Evolutionary conservation across 2,329 filamentous ascomycete genomes (phyloP), one percentile per base, ranked within the genome.

Genomic region (Cladophialophora carrionii): DNA sequence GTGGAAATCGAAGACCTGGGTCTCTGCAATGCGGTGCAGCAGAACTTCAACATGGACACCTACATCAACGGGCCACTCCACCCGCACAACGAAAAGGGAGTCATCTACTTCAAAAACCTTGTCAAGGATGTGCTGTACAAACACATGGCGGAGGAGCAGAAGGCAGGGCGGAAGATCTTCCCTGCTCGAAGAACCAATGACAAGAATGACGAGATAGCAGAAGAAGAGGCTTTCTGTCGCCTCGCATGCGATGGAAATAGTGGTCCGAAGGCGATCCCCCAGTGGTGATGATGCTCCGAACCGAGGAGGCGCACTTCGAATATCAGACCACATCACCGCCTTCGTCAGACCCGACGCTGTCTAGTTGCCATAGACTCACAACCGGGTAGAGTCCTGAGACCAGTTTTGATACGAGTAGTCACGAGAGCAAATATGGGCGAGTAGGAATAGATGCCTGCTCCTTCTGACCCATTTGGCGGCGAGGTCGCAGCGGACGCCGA

Each of bases 1-100:
- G 82, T 88, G 75, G 84, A 88, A 84, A 81, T 81, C 0, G 87
- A 89, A 73, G 85, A 88, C 76, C 87, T 88, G 71, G 78, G 82
- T 20, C 81, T 88, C 22, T 88, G 85, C 76, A 77, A 79, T 62
- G 78, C 79, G 4, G 81, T 84, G 0, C 86, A 89, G 72, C 79
- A 80, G 73, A 88, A 87, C 72, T 78, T 89, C 66, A 84, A 84
- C 73, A 78, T 81, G 0, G 85, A 85, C 4, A 80, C 86, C 43
- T 88, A 87, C 66, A 76, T 85, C 72, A 87, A 85, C 71, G 86
- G 85, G 53, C 82, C 87, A 73, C 75, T 87, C 72, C 85, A 88
- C 72, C 83, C 86, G 0, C 76, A 78, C 49, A 80, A 84, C 77
- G 85, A 88, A 71, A 64, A 64, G 22, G 64, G 64, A 2, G 82